Evolutionary conservation across 495 filamentous ascomycete genomes (phyloP).

Genomic region (Cudoniella acicularis): DNA sequence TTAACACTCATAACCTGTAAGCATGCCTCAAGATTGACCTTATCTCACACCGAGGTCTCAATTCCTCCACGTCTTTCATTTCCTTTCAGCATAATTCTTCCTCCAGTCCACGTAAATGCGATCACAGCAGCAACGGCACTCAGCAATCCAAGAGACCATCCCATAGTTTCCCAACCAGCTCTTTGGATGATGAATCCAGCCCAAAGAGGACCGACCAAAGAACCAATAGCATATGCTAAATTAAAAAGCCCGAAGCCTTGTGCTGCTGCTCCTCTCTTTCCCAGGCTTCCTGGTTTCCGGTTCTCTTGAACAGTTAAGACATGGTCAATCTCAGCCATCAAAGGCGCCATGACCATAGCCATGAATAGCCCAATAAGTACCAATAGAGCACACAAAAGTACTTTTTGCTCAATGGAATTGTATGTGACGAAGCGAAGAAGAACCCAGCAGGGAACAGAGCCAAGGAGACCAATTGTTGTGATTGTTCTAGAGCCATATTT

Average conservation of each 20-base stretch:
- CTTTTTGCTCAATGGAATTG: conserved; percentile 56
- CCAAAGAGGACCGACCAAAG: conserved; percentile 57
- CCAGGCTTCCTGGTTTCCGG: conserved; percentile 49
- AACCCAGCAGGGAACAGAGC: conserved; percentile 55
- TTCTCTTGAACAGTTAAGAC: conserved; percentile 54
- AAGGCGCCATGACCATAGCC: conserved; percentile 53
- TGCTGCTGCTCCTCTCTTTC: conserved; percentile 51
- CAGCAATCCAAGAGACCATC: conserved; percentile 49
- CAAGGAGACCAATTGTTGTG: conserved; percentile 56
- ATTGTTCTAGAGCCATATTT: conserved; percentile 56
- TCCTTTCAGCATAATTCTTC: conserved; percentile 21
- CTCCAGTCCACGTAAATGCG: conserved; percentile 17
- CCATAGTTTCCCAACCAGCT: conserved; percentile 61
- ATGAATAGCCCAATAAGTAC: conserved; percentile 54
- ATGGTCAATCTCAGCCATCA: conserved; percentile 64
- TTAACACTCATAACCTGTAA: no score
- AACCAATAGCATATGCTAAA: conserved; percentile 56
- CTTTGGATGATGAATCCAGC: conserved; percentile 55
- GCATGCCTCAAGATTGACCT: no score
- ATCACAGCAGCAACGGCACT: conserved; percentile 22
- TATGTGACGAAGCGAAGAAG: conserved; percentile 62
- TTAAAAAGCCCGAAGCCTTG: conserved; percentile 60
- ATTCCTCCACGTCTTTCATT: background rate
- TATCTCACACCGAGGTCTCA: background rate
- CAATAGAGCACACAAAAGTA: conserved; percentile 65